A percentile compares a stretch with the other conserved stretches of the same genome.
Evolutionary conservation across 2,329 filamentous ascomycete species (phyloP).

Genomic region (Cordyceps pruinosa): DNA sequence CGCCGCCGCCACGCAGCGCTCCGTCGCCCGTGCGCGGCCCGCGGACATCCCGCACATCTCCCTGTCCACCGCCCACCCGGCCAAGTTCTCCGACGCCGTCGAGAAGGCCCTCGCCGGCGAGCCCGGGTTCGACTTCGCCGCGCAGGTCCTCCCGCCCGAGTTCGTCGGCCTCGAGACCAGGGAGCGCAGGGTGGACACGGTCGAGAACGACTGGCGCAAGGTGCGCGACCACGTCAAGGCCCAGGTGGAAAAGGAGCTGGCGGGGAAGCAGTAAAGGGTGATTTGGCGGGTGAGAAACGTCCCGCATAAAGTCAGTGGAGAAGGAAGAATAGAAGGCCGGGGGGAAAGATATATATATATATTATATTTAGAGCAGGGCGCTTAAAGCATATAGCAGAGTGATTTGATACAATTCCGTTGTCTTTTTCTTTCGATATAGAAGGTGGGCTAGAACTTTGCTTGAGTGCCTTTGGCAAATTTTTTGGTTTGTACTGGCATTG

Average conservation of each 20-base stretch:
- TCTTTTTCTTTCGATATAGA: too few relatives aligned
- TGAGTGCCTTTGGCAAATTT: too few relatives aligned
- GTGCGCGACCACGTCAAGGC: constrained; percentile 69
- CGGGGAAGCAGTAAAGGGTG: background rate
- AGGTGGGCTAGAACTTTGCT: too few relatives aligned
- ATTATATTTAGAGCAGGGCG: constrained; percentile 1
- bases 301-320: too few relatives aligned
- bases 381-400: background rate
- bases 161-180: constrained; percentile 72
- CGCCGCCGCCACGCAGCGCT: constrained; percentile 66
- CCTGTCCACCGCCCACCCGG: constrained; percentile 88
- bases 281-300: background rate
- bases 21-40: constrained; percentile 45
- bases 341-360: background rate
- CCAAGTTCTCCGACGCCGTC: constrained; percentile 86
- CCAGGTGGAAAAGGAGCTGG: constrained; percentile 62
- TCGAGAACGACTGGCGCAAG: constrained; percentile 65
- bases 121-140: constrained; percentile 66
- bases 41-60: constrained; percentile 64
- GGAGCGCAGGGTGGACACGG: constrained; percentile 64
- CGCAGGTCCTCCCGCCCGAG: constrained; percentile 70
- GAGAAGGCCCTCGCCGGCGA: constrained; percentile 67
- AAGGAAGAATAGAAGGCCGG: background rate
- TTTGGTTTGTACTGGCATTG: background rate
- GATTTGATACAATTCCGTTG: constrained; percentile 1